These are phyloP conservation scores for Ricinus communis DNA, from an alignment of 345 rosid genomes.

Conservation along the genomic window DNA sequence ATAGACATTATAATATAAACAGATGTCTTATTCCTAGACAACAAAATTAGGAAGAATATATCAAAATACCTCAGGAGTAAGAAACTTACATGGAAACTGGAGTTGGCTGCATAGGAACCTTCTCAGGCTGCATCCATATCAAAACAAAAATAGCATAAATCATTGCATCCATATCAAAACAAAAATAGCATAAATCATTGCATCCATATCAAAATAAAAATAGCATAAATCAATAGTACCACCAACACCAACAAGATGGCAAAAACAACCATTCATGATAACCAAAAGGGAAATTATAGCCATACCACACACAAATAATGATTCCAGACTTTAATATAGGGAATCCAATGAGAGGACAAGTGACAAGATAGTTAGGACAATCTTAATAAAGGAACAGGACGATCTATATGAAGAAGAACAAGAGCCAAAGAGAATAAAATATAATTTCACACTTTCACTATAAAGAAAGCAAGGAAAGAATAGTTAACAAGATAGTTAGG, in stretches of 20 bases:
- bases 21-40: background rate
- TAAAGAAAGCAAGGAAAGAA: background rate
- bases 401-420: no score
- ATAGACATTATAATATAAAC: no score
- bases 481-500: no score
- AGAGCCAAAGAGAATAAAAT: background rate
- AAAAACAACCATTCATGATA: background rate
- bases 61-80: background rate
- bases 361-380: background rate
- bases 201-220: constrained; percentile 29
- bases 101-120: constrained; percentile 61
- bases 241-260: background rate
- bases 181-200: constrained; percentile 32
- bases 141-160: constrained; percentile 13
- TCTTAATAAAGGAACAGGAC: background rate
- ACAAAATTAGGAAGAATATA: background rate
- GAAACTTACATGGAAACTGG: constrained; percentile 87
- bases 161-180: constrained; percentile 45
- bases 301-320: background rate
- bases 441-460: background rate
- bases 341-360: no score
- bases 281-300: background rate
- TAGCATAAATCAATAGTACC: constrained; percentile 15
- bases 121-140: constrained; percentile 59
- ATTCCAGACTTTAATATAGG: background rate